Evolutionary conservation across 345 rosid genomes (phyloP).

Genomic region (Euclidium syriacum): DNA sequence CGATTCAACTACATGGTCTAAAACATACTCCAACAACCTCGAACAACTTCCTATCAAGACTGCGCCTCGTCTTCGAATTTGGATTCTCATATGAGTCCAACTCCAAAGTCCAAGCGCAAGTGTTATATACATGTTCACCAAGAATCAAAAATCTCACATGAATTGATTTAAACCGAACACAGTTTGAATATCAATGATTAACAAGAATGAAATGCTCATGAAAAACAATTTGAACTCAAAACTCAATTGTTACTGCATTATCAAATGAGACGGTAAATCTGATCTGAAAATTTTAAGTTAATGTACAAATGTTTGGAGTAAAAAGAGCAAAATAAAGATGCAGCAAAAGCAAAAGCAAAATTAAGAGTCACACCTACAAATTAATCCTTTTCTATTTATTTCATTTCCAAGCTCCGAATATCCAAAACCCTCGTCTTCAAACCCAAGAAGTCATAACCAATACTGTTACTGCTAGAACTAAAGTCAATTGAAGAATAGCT

Average conservation of each 20-base stretch:
- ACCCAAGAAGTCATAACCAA: constrained; percentile 78
- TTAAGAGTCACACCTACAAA: constrained; percentile 4
- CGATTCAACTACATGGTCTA: too few species aligned
- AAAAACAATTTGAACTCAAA: not conserved
- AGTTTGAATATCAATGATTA: too few species aligned
- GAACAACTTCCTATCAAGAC: too few species aligned
- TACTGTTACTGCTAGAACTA: constrained; percentile 1
- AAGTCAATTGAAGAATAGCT: constrained; percentile 22
- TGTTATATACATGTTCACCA: too few species aligned
- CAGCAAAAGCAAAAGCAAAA: not conserved
- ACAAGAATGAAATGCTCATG: not conserved
- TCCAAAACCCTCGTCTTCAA: constrained; percentile 59
- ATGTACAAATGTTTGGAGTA: not conserved
- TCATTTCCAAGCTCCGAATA: constrained; percentile 65
- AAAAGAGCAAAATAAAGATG: not conserved
- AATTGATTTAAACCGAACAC: too few species aligned
- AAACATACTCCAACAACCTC: too few species aligned
- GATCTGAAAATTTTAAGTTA: not conserved
- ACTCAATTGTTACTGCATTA: not conserved
- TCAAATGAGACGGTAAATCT: not conserved
- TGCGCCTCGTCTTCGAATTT: too few species aligned
- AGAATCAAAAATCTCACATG: too few species aligned
- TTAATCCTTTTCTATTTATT: constrained; percentile 12
- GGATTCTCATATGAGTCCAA: too few species aligned
- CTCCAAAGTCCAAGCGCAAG: too few species aligned